These are phyloP conservation scores for Mucuna pruriens DNA, from an alignment of 306 rosid species.

Conservation along the genomic window DNA sequence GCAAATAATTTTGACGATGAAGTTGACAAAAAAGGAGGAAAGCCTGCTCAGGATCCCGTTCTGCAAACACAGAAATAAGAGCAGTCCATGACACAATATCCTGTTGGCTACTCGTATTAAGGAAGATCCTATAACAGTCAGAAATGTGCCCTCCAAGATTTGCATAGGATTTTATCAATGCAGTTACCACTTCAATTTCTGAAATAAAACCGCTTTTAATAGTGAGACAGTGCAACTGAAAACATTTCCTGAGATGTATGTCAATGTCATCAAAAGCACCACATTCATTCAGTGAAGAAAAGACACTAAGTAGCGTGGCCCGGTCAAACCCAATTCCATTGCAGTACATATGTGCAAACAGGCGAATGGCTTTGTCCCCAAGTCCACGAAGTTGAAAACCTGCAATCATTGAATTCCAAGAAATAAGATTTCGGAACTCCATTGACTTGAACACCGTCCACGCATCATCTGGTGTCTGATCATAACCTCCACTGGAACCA, in stretches of 20 bases:
- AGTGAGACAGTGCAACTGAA: constrained; percentile 71
- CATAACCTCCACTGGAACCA: constrained; percentile 36
- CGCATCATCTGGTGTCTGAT: constrained; percentile 51
- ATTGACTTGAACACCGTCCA: constrained; percentile 71
- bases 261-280: constrained; percentile 30
- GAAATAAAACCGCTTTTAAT: constrained; percentile 63
- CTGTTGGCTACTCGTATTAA: constrained; percentile 54
- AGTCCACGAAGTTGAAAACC: constrained; percentile 71
- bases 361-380: constrained; percentile 56
- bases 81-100: constrained; percentile 92
- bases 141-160: constrained; percentile 63
- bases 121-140: constrained; percentile 73
- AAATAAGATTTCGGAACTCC: constrained; percentile 60
- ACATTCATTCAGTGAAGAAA: constrained; percentile 60
- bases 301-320: constrained; percentile 65
- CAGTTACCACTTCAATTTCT: constrained; percentile 72
- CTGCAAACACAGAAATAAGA: constrained; percentile 69
- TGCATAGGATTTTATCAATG: constrained; percentile 71
- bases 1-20: constrained; percentile 54
- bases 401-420: constrained; percentile 94
- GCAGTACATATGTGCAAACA: constrained; percentile 65
- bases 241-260: constrained; percentile 50
- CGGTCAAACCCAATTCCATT: constrained; percentile 71
- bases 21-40: constrained; percentile 69
- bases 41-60: constrained; percentile 73